Evolutionary conservation across 805 yeast species (phyloP).

Genomic region (Lipomyces lipofer): DNA sequence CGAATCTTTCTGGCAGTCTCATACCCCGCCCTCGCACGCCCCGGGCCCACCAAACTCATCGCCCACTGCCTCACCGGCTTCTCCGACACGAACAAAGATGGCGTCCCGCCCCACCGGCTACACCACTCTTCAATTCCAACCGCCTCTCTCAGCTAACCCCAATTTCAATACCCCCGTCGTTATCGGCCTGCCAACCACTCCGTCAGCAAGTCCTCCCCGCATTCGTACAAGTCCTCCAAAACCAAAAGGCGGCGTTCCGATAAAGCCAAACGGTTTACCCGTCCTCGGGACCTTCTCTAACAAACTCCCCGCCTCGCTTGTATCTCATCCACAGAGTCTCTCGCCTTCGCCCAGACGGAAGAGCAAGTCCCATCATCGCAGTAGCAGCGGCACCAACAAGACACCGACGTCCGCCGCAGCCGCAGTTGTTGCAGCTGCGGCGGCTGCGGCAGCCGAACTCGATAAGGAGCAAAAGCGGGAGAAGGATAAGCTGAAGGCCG

Average conservation of each 20-base stretch:
- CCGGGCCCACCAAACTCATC: not conserved
- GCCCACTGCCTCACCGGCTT: no score
- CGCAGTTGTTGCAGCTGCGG: constrained; percentile 19
- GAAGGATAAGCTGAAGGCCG: not conserved
- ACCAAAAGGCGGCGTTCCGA: constrained; percentile 15
- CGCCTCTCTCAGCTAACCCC: constrained; percentile 7
- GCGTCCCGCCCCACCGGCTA: not conserved
- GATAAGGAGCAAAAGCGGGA: constrained; percentile 13
- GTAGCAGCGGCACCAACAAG: not conserved
- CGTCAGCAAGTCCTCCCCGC: constrained; percentile 7
- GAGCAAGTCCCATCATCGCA: not conserved
- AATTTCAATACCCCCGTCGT: constrained; percentile 1
- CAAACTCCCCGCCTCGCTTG: constrained; percentile 24
- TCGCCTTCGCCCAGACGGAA: constrained; percentile 10
- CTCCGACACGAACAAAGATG: not conserved
- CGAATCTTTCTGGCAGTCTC: constrained; percentile 11
- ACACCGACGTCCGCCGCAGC: constrained; percentile 3
- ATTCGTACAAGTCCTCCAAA: constrained; percentile 5
- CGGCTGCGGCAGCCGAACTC: constrained; percentile 25
- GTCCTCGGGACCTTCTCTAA: constrained; percentile 28
- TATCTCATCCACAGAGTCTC: constrained; percentile 13
- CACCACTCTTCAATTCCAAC: constrained; percentile 8
- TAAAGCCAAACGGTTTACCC: constrained; percentile 23
- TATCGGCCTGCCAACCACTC: not conserved
- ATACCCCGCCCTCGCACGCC: not conserved